These are phyloP conservation scores for Tetracladium marchalianum DNA, from an alignment of 495 filamentous ascomycete genomes.

Conservation along the genomic window DNA sequence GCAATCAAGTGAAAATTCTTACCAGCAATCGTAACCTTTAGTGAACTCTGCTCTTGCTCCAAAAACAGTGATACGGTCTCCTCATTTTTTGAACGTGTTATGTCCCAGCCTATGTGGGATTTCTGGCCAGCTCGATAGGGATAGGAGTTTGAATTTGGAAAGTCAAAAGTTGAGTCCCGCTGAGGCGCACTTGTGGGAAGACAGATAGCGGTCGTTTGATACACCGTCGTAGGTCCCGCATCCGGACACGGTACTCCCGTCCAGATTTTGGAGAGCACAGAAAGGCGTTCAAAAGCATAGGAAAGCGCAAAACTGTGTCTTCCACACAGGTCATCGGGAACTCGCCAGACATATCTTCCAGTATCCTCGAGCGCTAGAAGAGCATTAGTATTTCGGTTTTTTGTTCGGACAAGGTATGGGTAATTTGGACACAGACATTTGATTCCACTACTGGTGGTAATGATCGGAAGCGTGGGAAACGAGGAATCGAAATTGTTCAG, in stretches of 20 bases:
- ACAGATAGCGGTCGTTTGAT: neutral
- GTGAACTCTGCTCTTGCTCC: neutral
- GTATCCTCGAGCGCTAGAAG: neutral
- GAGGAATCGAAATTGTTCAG: constrained; percentile 2
- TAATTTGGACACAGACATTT: neutral
- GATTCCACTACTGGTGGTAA: constrained; percentile 2
- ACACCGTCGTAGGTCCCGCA: neutral
- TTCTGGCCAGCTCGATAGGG: neutral
- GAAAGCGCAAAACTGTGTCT: neutral
- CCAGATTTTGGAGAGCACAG: neutral
- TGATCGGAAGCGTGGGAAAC: constrained; percentile 3
- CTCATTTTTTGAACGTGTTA: neutral
- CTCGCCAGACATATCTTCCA: neutral
- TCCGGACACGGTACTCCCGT: neutral
- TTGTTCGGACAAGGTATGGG: neutral
- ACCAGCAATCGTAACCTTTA: neutral
- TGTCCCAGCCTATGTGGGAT: neutral
- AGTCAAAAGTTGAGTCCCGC: neutral
- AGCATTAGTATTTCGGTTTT: neutral
- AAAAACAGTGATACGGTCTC: neutral
- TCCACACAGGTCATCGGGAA: neutral
- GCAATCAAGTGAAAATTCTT: neutral
- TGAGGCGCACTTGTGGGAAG: neutral
- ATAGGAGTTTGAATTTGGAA: constrained; percentile 1
- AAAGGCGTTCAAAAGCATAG: neutral